These are phyloP conservation scores for barrel medic (Medicago truncatula) DNA, from an alignment of 306 rosid species.

Conservation along the genomic window DNA sequence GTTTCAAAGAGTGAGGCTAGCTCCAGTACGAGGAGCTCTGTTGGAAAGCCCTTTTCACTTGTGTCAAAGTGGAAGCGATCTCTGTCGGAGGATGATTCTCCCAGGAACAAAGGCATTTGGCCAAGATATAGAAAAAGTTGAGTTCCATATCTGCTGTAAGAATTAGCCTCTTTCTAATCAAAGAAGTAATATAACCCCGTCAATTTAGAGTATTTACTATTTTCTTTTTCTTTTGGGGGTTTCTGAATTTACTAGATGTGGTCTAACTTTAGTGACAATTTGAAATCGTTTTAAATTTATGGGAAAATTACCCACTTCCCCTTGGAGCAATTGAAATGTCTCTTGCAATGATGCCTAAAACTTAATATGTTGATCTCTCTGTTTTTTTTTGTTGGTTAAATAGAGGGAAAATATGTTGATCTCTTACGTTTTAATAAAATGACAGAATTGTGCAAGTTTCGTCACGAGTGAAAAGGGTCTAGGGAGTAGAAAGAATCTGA, in stretches of 20 bases:
- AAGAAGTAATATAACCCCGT: conserved; percentile 34
- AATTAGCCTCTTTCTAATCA: conserved; percentile 36
- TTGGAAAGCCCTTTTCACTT: conserved; percentile 74
- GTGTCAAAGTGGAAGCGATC: conserved; percentile 75
- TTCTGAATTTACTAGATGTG: conserved; percentile 45
- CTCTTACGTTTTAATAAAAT: neutral
- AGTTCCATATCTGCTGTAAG: conserved; percentile 40
- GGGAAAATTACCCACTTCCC: too few species aligned
- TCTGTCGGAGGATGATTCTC: conserved; percentile 62
- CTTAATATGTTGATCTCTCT: too few species aligned
- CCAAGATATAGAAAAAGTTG: conserved; percentile 67
- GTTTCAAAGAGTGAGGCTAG: conserved; percentile 67
- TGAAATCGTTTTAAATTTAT: conserved; percentile 37
- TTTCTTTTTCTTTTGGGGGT: conserved; percentile 4
- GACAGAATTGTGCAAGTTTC: neutral
- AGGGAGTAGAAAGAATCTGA: neutral
- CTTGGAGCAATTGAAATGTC: too few species aligned
- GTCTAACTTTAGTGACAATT: conserved; percentile 44
- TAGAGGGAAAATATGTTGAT: neutral
- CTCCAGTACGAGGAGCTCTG: conserved; percentile 64
- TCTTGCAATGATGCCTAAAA: too few species aligned
- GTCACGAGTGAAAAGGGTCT: conserved; percentile 5
- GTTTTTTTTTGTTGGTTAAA: too few species aligned
- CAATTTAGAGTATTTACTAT: conserved; percentile 44
- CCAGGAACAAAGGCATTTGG: conserved; percentile 80